Evolutionary conservation across 805 yeast species (phyloP), one percentile per base, ranked within the genome.

Genomic region (Candida caryicola): DNA sequence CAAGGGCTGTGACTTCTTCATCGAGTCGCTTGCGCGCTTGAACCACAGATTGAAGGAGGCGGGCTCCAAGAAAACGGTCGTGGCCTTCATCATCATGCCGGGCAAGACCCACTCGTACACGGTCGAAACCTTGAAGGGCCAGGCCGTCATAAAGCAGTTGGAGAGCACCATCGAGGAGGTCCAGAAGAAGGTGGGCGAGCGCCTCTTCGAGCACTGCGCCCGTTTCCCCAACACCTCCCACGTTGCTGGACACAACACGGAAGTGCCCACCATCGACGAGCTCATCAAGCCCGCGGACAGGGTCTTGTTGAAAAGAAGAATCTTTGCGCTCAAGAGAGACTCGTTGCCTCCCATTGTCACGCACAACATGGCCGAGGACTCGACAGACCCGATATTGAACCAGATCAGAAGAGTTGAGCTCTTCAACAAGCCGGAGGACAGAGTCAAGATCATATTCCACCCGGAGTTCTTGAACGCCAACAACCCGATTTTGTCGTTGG

Each of bases 21-120:
- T 91, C 52, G 99, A 91, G 65, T 73, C 95, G 1, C 74, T 91
- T 43, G 98, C 98, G 1, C 75, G 99, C 50, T 76, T 91, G 57
- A 91, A 91, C 66, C 91, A 91, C 62, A 76, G 82, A 43, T 77
- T 91, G 56, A 88, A 93, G 67, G 81, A 79, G 40, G 64, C 79
- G 4, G 87, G 87, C 29, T 85, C 96, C 4, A 86, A 84, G 52
- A 85, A 82, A 73, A 91, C 98, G 0, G 93, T 91, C 15, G 97
- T 91, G 31, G 98, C 98, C 8, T 91, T 91, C 58, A 88, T 91
- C 55, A 91, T 91, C 63, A 93, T 93, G 98, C 99, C 99, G 2
- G 98, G 97, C 13, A 79, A 82, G 36, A 90, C 95, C 40, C 82
- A 85, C 53, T 90, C 97, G 0, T 91, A 88, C 64, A 93, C 98